Base-by-base conservation (phyloP, 2,329 filamentous ascomycete species). In the Talaromyces piceae region DNA sequence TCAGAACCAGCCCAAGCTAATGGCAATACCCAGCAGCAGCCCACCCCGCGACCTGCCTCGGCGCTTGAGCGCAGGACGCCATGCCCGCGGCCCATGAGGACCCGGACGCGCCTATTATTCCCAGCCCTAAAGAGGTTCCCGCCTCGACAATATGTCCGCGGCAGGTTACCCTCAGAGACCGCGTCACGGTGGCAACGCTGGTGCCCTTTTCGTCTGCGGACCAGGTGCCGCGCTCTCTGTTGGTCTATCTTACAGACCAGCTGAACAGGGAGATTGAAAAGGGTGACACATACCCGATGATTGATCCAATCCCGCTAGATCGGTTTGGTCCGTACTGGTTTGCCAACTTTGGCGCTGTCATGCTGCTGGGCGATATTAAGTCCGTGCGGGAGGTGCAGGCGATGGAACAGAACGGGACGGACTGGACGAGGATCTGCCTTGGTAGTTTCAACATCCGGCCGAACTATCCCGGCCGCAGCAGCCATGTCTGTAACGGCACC, bases 381-480 rank as follows among this genome's bases (percentile, higher is more conserved):
- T 77, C 77, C 51, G 73, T 79, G 23, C 77, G 81, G 50, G 82
- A 84, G 51, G 68, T 73, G 3, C 65, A 67, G 45, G 54, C 62
- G 9, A 69, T 69, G 70, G 77, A 66, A 69, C 80, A 54, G 61
- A 76, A 59, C 70, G 83, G 70, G 69, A 77, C 68, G 57, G 87
- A 91, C 68, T 95, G 90, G 89, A 80, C 82, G 57, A 84, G 83
- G 63, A 78, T 86, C 61, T 95, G 89, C 61, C 74, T 95, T 41
- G 90, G 90, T 52, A 94, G 88, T 71, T 95, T 95, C 71, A 94
- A 93, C 71, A 87, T 95, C 76, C 91, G 93, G 73, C 89, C 90
- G 45, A 95, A 95, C 69, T 95, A 95, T 67, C 89, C 90, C 0
- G 90, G 90, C 45, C 80, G 90, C 53, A 93, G 87, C 71, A 93